Conservation (phyloP, 2,329 filamentous ascomycete genomes). For the Trichoderma atrobrunneum region DNA sequence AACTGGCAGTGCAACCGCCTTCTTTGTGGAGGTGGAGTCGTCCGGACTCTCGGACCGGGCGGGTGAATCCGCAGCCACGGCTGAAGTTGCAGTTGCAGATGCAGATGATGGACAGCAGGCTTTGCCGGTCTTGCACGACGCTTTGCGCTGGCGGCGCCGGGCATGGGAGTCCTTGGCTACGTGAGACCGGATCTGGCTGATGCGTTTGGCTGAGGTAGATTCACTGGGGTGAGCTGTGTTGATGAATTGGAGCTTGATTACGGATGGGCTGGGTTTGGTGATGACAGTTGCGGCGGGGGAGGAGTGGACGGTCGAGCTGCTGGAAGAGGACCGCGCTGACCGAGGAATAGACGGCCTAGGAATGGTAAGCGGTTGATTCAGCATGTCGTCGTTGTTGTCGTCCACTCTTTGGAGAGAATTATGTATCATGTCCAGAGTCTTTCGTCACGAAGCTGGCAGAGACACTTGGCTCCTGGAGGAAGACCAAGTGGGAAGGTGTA, state of each 20-base stretch:
- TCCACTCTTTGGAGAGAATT: not conserved
- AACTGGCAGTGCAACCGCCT: not conserved
- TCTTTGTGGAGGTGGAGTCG: not conserved
- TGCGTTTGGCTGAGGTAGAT: not conserved
- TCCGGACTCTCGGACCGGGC: not conserved
- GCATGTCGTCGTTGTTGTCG: not conserved
- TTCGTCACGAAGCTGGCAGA: not conserved
- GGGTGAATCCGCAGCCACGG: not conserved
- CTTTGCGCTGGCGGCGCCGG: conserved; percentile 11
- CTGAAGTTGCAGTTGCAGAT: not conserved
- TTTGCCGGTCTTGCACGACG: not conserved
- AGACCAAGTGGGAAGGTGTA: not conserved
- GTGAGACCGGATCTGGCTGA: conserved; percentile 19
- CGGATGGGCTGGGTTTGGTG: not conserved
- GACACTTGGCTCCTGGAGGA: not conserved
- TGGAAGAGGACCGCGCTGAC: not conserved
- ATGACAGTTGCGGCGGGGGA: not conserved
- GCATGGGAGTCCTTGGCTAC: conserved; percentile 16
- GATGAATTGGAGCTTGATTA: conserved; percentile 13
- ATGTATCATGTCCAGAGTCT: not conserved
- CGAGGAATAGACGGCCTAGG: not conserved
- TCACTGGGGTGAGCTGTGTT: conserved; percentile 10
- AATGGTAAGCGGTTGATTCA: not conserved
- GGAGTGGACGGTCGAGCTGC: not conserved
- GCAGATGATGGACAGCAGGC: not conserved